phyloP scores from a whole-genome alignment of 352 stramenopile genomes.

The Discostella stelligera region DNA sequence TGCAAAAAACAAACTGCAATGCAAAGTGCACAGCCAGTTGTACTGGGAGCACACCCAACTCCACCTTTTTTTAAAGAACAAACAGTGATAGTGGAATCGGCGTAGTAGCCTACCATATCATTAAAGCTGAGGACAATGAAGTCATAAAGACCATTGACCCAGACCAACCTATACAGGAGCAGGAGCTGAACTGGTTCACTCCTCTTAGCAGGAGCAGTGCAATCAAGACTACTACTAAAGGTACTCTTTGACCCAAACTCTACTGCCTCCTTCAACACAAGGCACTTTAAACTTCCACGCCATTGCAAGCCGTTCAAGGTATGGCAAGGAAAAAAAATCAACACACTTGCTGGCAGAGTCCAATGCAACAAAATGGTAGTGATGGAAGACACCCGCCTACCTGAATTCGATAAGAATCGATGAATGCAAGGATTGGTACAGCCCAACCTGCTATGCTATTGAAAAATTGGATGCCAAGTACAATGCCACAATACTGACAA shows the following conservation, averaged over 20 bases:
- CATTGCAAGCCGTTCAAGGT: neutral
- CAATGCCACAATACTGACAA: neutral
- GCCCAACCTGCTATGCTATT: constrained; percentile 3
- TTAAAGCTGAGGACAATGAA: too few species aligned
- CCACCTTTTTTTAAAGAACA: too few species aligned
- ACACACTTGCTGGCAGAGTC: constrained; percentile 13
- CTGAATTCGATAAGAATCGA: constrained; percentile 28
- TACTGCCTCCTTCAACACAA: constrained; percentile 14
- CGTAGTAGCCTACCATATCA: too few species aligned
- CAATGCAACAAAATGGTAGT: neutral
- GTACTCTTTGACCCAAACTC: constrained; percentile 20
- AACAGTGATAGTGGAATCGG: too few species aligned
- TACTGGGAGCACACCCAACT: too few species aligned
- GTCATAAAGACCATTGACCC: too few species aligned
- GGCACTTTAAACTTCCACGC: constrained; percentile 11
- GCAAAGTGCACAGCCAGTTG: too few species aligned
- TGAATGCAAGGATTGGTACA: constrained; percentile 4
- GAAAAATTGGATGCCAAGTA: constrained; percentile 28
- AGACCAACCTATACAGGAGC: too few species aligned
- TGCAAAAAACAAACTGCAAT: too few species aligned
- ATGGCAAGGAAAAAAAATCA: constrained; percentile 4
- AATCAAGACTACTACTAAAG: constrained; percentile 10
- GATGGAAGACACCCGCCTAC: constrained; percentile 6
- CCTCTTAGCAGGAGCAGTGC: neutral
- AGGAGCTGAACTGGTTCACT: neutral